Percentiles rank a stretch among this genome's conserved stretches.
phyloP scores from a whole-genome alignment of 768 basidiomycete species.

The Hygrocybe punicea region DNA sequence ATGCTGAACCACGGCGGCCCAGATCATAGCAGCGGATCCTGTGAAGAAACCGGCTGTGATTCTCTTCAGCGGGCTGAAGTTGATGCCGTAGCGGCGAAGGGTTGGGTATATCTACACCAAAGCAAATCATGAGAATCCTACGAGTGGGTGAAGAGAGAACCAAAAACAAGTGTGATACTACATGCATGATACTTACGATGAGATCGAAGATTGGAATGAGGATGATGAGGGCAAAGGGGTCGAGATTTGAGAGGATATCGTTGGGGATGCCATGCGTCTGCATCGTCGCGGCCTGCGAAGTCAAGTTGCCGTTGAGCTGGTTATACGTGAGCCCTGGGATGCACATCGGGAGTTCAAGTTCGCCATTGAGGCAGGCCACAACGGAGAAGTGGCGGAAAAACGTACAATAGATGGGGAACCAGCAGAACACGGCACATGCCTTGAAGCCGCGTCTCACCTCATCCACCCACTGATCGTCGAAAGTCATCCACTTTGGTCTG shows the following conservation, averaged over 20 bases:
- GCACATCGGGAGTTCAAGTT: conserved; percentile 42
- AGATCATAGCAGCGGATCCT: conserved; percentile 57
- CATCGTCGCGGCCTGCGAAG: conserved; percentile 79
- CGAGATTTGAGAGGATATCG: conserved; percentile 73
- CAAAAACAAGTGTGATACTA: background rate
- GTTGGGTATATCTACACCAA: conserved; percentile 53
- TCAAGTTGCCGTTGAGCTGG: conserved; percentile 74
- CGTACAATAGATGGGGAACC: conserved; percentile 71
- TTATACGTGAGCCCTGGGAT: conserved; percentile 68
- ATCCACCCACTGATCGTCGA: conserved; percentile 76
- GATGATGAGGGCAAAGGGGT: conserved; percentile 73
- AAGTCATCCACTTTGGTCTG: conserved; percentile 69
- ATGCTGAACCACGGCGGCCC: conserved; percentile 69
- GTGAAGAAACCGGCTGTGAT: conserved; percentile 57
- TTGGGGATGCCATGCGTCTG: conserved; percentile 66
- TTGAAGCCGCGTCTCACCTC: conserved; percentile 70
- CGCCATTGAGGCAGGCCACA: no score
- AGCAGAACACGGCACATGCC: conserved; percentile 58
- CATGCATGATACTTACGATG: conserved; percentile 33
- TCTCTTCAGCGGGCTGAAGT: conserved; percentile 58
- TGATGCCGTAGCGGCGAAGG: conserved; percentile 48
- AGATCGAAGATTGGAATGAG: conserved; percentile 68
- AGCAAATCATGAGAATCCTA: conserved; percentile 1
- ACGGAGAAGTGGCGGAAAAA: conserved; percentile 6
- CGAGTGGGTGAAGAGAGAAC: background rate